Conservation (phyloP, 2,329 filamentous ascomycete genomes). For the Fusarium pseudocircinatum region DNA sequence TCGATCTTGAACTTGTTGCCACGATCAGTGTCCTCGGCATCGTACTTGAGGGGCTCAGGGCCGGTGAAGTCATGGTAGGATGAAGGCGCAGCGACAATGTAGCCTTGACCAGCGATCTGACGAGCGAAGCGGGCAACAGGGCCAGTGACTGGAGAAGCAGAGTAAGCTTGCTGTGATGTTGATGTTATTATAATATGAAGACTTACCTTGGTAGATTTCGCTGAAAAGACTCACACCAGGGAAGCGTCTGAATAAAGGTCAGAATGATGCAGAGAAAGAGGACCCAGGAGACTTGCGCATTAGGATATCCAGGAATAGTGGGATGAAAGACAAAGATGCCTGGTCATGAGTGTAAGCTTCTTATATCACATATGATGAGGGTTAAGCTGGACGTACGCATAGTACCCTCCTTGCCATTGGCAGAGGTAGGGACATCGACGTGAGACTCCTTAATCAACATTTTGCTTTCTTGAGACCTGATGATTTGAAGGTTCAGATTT, state of each 20-base stretch:
- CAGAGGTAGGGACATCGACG: constrained; percentile 60
- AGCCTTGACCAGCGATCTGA: constrained; percentile 91
- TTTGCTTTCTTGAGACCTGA: not conserved
- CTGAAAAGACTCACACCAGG: constrained; percentile 89
- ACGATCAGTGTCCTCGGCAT: constrained; percentile 85
- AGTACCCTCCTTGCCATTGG: constrained; percentile 62
- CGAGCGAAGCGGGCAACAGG: constrained; percentile 89
- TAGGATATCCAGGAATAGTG: constrained; percentile 82
- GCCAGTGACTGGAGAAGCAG: constrained; percentile 74
- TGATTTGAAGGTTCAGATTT: not conserved
- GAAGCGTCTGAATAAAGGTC: constrained; percentile 63
- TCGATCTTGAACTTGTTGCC: constrained; percentile 88
- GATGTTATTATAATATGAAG: not conserved
- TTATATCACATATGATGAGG: constrained; percentile 13
- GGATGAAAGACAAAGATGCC: constrained; percentile 93
- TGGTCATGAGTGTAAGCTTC: constrained; percentile 49
- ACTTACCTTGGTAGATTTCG: constrained; percentile 93
- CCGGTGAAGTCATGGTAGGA: constrained; percentile 94
- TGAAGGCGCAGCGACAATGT: constrained; percentile 90
- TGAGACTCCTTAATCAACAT: constrained; percentile 67
- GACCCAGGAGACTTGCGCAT: constrained; percentile 67
- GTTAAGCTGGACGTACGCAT: constrained; percentile 56
- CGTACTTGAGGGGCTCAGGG: constrained; percentile 84
- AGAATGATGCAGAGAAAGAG: not conserved
- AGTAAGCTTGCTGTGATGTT: not conserved